A percentile compares a stretch with the other conserved stretches of the same genome.
Conservation (phyloP, 176 grass and related monocot species). For the Triticum urartu region DNA sequence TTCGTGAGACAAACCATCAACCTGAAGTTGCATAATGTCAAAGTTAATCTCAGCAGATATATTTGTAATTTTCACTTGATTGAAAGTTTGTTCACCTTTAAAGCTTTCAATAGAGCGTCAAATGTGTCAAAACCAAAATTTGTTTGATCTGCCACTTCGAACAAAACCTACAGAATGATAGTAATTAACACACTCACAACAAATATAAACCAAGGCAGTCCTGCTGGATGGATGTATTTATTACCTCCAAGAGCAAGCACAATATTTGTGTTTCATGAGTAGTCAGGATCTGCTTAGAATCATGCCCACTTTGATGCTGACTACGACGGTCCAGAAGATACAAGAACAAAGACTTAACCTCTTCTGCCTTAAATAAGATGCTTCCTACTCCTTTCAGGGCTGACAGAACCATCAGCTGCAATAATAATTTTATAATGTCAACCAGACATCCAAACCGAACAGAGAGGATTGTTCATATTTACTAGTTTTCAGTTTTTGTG, state of each 20-base stretch:
- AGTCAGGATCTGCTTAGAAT: conserved; percentile 45
- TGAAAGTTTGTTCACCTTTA: conserved; percentile 66
- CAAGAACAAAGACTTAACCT: conserved; percentile 58
- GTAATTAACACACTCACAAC: conserved; percentile 10
- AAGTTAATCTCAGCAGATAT: conserved; percentile 29
- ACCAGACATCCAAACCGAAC: background rate
- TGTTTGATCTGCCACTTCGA: conserved; percentile 35
- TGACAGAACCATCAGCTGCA: conserved; percentile 74
- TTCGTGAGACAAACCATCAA: conserved; percentile 48
- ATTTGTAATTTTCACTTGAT: conserved; percentile 21
- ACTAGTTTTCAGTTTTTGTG: conserved; percentile 11
- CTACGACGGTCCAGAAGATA: conserved; percentile 53
- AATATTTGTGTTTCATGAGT: conserved; percentile 64
- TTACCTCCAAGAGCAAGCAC: conserved; percentile 95
- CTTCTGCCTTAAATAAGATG: conserved; percentile 61
- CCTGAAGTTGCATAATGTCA: conserved; percentile 55
- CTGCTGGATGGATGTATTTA: conserved; percentile 15
- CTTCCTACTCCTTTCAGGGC: conserved; percentile 82
- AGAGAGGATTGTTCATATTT: conserved; percentile 2
- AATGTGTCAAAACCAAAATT: conserved; percentile 42
- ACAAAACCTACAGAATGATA: conserved; percentile 48
- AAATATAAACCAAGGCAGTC: conserved; percentile 13
- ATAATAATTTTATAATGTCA: conserved; percentile 7
- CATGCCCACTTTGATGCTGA: conserved; percentile 30
- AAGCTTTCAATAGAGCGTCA: conserved; percentile 46